A percentile compares a stretch with the other conserved stretches of the same genome.
phyloP scores from a whole-genome alignment of 345 rosid genomes.

The Microcos paniculata region DNA sequence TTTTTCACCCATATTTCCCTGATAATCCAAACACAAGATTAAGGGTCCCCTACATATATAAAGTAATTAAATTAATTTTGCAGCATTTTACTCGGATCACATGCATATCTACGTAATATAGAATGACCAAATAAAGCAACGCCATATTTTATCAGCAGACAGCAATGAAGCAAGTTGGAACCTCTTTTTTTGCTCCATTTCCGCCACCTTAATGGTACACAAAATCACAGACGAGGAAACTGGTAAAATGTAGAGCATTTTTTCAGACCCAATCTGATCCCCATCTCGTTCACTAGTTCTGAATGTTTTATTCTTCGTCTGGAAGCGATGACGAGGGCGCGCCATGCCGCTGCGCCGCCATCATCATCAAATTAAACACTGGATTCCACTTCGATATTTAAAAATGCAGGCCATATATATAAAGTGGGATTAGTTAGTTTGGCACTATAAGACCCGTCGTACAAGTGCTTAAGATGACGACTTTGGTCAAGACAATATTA shows the following conservation, averaged over 20 bases:
- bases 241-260: too few species aligned
- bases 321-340: neutral
- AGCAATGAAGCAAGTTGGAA: neutral
- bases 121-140: neutral
- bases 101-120: neutral
- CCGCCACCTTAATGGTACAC: neutral
- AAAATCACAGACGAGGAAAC: too few species aligned
- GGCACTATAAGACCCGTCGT: neutral
- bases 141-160: neutral
- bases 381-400: neutral
- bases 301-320: too few species aligned
- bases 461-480: neutral
- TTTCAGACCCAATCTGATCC: too few species aligned
- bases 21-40: too few species aligned
- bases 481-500: neutral
- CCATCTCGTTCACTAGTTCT: too few species aligned
- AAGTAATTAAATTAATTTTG: too few species aligned
- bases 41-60: too few species aligned
- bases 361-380: too few species aligned
- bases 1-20: too few species aligned
- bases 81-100: neutral
- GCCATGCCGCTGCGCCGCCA: too few species aligned
- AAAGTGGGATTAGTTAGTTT: slow-evolving; percentile 27
- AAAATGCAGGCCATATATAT: too few species aligned
- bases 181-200: neutral